Evolutionary conservation across 805 yeast species (phyloP), one percentile per base, ranked within the genome.

Genomic region (Saturnispora saitoi): DNA sequence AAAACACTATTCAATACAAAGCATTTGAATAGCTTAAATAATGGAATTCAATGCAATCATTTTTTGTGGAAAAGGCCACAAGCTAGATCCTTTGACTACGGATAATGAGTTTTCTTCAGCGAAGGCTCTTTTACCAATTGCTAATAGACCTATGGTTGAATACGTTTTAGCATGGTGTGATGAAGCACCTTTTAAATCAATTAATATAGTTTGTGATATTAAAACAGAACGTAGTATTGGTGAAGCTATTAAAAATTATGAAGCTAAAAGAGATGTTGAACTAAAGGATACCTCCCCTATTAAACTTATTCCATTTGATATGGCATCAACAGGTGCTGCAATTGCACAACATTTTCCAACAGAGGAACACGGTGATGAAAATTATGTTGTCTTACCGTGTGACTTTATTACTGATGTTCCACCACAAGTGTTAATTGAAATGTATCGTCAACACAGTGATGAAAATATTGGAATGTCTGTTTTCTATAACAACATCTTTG

Each of bases 41-140:
- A 90, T 91, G 97, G 96, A 89, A 67, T 84, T 89, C 62, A 96
- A 90, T 60, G 97, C 96, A 0, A 75, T 91, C 43, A 78, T 91
- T 19, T 77, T 88, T 49, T 90, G 98, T 68, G 98, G 98, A 2
- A 79, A 77, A 46, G 98, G 98, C 12, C 70, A 71, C 17, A 72
- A 74, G 42, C 70, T 93, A 56, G 63, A 77, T 14, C 98, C 98
- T 0, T 78, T 91, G 53, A 76, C 90, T 0, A 69, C 75, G 26
- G 72, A 71, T 32, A 70, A 81, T 44, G 74, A 78, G 14, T 71
- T 83, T 2, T 90, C 93, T 15, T 62, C 76, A 6, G 77, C 95
- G 8, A 93, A 93, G 68, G 95, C 97, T 0, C 69, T 90, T 43
- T 66, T 95, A 40, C 98, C 98, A 2, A 72, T 93, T 32, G 98